Evolutionary conservation across 1,139 yeast genomes (phyloP), one percentile per base, ranked within the genome.

Genomic region (Magnusiomyces fungicola): DNA sequence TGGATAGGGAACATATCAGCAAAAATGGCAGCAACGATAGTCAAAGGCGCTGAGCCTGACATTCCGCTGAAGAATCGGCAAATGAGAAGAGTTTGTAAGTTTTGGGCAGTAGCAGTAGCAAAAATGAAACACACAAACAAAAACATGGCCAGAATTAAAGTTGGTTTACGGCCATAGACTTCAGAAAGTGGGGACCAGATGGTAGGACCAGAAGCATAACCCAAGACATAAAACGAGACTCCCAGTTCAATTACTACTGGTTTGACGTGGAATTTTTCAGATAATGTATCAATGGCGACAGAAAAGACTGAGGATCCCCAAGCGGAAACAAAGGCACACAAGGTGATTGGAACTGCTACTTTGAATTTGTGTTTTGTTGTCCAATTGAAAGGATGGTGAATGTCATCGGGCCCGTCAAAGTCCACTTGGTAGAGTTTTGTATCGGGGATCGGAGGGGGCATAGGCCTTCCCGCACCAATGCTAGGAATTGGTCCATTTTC

Each of bases 171-270:
- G 47, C 96, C 95, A 57, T 74, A 81, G 46, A 83, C 62, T 64
- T 84, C 95, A 7, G 90, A 81, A 43, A 85, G 62, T 3, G 95
- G 95, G 21, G 92, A 95, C 80, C 86, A 86, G 37, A 84, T 58
- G 36, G 84, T 69, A 6, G 95, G 95, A 18, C 95, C 95, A 0
- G 83, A 74, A 0, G 94, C 95, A 64, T 85, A 85, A 21, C 95
- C 95, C 41, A 83, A 61, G 21, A 87, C 95, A 58, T 78, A 87
- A 27, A 86, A 70, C 0, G 94, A 79, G 12, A 85, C 74, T 48
- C 86, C 83, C 41, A 86, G 70, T 56, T 12, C 50, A 2, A 56
- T 73, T 1, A 64, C 67, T 2, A 60, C 66, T 10, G 48, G 46
- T 2, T 67, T 62, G 3, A 67, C 64, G 38, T 59, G 57, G 52